These are phyloP conservation scores for Pyrus betulifolia DNA, from an alignment of 306 rosid species.

Conservation along the genomic window DNA sequence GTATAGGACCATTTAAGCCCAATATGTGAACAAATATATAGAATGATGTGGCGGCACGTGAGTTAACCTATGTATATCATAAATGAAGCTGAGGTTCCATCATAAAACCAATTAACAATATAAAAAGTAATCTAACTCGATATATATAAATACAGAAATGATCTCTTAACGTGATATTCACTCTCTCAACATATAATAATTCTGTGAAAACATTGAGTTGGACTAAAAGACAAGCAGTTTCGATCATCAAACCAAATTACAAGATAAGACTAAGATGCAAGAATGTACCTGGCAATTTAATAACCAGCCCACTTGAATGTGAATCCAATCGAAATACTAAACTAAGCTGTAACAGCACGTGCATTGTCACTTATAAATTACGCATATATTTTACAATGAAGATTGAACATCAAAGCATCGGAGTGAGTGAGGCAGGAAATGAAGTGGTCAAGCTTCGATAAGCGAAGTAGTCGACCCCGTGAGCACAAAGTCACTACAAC, in stretches of 20 bases:
- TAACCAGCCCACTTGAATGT: background rate
- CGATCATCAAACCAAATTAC: background rate
- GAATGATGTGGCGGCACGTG: background rate
- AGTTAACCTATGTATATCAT: background rate
- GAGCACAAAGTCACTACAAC: conserved; percentile 5
- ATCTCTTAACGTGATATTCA: background rate
- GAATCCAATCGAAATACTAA: background rate
- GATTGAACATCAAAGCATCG: background rate
- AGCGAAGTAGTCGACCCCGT: conserved; percentile 24
- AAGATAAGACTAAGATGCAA: background rate
- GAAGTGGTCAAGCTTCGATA: conserved; percentile 16
- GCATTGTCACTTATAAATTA: background rate
- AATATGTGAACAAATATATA: background rate
- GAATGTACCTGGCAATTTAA: background rate
- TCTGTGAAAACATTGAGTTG: too few relatives aligned
- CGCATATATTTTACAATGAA: background rate
- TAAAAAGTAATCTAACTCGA: background rate
- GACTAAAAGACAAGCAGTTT: background rate
- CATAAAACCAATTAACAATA: too few relatives aligned
- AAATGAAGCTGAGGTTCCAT: too few relatives aligned
- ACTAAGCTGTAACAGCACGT: background rate
- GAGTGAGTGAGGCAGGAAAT: background rate
- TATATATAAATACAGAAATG: background rate
- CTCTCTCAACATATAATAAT: too few relatives aligned
- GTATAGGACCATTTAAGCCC: background rate